phyloP scores from a whole-genome alignment of 2,329 filamentous ascomycete genomes.

The Trichoderma pleuroti region DNA sequence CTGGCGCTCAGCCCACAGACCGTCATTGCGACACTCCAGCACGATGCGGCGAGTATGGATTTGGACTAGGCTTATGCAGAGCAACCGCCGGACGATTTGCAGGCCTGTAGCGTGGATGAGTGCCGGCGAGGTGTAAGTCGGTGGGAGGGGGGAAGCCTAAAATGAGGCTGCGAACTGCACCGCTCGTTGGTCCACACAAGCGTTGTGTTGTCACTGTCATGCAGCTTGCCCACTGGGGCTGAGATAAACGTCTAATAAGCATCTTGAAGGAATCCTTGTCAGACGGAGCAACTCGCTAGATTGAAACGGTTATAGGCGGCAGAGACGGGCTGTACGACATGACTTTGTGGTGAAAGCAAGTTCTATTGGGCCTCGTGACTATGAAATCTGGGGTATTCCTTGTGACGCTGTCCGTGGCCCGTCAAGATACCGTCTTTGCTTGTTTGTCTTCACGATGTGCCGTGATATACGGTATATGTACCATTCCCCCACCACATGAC shows the following conservation, averaged over 20 bases:
- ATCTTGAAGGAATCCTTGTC: background rate
- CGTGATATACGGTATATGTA: background rate
- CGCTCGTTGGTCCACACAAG: background rate
- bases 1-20: constrained; percentile 12
- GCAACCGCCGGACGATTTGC: background rate
- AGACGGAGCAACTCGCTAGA: background rate
- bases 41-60: background rate
- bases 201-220: constrained; percentile 12
- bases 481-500: background rate
- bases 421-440: background rate
- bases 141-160: background rate
- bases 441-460: background rate
- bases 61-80: constrained; percentile 8
- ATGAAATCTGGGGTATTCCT: background rate
- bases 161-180: constrained; percentile 12
- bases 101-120: background rate
- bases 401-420: background rate
- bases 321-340: background rate
- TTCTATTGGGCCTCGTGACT: constrained; percentile 1
- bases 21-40: background rate
- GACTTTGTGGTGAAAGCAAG: background rate
- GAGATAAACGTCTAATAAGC: background rate
- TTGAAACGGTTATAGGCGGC: background rate
- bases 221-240: constrained; percentile 2
- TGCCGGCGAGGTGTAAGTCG: background rate